Conservation (phyloP, 2,329 filamentous ascomycete species). For the Pseudofabraea citricarpa region DNA sequence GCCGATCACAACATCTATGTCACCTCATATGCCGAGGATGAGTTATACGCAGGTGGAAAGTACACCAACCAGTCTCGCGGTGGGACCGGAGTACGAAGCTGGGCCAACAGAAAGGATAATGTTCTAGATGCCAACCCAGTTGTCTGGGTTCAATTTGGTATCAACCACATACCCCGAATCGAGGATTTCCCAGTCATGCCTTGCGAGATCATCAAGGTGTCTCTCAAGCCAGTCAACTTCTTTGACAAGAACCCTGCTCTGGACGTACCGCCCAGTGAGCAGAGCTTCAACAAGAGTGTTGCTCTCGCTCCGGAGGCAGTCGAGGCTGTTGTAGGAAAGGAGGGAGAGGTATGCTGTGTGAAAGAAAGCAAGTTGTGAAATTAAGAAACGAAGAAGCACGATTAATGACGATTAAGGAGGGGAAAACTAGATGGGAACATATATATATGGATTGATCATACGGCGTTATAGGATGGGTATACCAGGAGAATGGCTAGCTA, state of each 20-base stretch:
- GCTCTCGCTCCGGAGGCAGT: conserved; percentile 13
- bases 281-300: conserved; percentile 35
- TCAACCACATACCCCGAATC: conserved; percentile 59
- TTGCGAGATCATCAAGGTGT: conserved; percentile 47
- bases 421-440: not conserved
- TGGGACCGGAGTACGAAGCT: conserved; percentile 48
- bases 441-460: not conserved
- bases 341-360: conserved; percentile 18
- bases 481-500: conserved; percentile 20
- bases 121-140: conserved; percentile 49
- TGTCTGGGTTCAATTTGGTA: conserved; percentile 53
- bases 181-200: conserved; percentile 70
- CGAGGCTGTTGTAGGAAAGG: conserved; percentile 13
- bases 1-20: conserved; percentile 51
- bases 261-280: conserved; percentile 42
- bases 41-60: conserved; percentile 48
- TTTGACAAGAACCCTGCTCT: conserved; percentile 46
- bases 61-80: conserved; percentile 53
- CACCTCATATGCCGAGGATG: conserved; percentile 46
- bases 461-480: conserved; percentile 7
- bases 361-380: conserved; percentile 19
- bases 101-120: conserved; percentile 44
- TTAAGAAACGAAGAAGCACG: not conserved
- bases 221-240: conserved; percentile 46
- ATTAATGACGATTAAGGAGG: not conserved